These are phyloP conservation scores for Penicillium hesseltinei DNA, from an alignment of 2,329 filamentous ascomycete species.

Conservation along the genomic window DNA sequence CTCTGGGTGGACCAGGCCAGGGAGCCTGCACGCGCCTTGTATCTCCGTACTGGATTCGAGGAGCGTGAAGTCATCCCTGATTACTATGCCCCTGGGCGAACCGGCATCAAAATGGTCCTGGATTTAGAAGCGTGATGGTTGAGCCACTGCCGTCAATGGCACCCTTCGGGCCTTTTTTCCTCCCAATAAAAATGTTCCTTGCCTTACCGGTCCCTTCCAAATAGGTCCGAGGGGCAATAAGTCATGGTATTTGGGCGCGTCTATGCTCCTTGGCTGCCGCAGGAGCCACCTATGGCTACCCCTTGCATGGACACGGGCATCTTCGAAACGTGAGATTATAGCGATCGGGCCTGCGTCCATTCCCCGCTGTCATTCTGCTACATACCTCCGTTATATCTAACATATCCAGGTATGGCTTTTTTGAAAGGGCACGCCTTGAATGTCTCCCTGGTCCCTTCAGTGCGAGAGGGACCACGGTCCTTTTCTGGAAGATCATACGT, in stretches of 20 bases:
- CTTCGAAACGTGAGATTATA: slow-evolving; percentile 31
- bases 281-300: slow-evolving; percentile 20
- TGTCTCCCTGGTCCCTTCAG: slow-evolving; percentile 35
- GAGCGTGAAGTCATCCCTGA: slow-evolving; percentile 47
- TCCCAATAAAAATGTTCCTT: slow-evolving; percentile 15
- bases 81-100: slow-evolving; percentile 52
- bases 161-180: slow-evolving; percentile 10
- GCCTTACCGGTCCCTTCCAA: slow-evolving; percentile 19
- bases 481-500: slow-evolving; percentile 22
- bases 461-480: slow-evolving; percentile 25
- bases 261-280: slow-evolving; percentile 22
- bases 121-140: slow-evolving; percentile 31
- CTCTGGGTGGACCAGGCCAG: slow-evolving; percentile 54
- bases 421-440: slow-evolving; percentile 35
- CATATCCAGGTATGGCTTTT: slow-evolving; percentile 43
- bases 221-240: slow-evolving; percentile 22
- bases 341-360: slow-evolving; percentile 25
- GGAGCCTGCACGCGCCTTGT: slow-evolving; percentile 46
- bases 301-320: slow-evolving; percentile 35
- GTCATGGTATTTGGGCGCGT: slow-evolving; percentile 23
- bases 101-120: slow-evolving; percentile 47
- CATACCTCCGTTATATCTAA: slow-evolving; percentile 39
- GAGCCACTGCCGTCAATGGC: slow-evolving; percentile 24
- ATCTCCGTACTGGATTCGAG: slow-evolving; percentile 47
- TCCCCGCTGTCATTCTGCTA: slow-evolving; percentile 30